Base-by-base conservation (phyloP, 495 filamentous ascomycete species). In the Trichoderma gamsii region DNA sequence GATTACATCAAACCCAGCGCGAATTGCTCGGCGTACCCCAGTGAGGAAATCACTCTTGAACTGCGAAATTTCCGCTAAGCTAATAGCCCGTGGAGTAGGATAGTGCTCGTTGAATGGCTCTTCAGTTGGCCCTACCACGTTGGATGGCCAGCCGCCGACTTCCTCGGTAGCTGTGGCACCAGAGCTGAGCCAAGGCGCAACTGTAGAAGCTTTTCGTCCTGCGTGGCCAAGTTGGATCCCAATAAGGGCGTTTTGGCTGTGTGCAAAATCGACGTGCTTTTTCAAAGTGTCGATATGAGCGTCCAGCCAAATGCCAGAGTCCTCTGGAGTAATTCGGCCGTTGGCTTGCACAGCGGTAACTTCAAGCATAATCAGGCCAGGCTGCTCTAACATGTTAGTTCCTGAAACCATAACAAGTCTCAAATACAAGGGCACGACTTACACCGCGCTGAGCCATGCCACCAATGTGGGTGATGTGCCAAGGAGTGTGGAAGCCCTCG, bases 151-250 rank as follows among this genome's bases (percentile, higher is more conserved):
- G 32, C 88, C 88, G 64, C 83, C 80, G n/a, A 74, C 79, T 35
- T 80, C 83, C 64, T 84, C 77, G 0, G 79, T 80, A 0, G 89
- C 89, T 0, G 81, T 72, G 32, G 70, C 79, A 8, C 78, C 80
- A 9, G 43, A 56, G 65, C 76, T 78, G 4, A 92, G 64, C 88
- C 87, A 91, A 0, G 88, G 88, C 0, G 89, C 84, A 0, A 91
- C 82, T 0, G 84, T 88, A 64, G 79, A 84, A 0, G 86, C 88
- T 72, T 93, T 93, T 16, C 90, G 79, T 0, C 91, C 91, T 0
- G 90, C 89, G 73, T 95, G 91, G 13, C 78, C 89, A 4, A 93
- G 76, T 77, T 95, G 91, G 68, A 93, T 88, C 32, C 81, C 90
- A 63, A 91, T 88, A 66, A 86, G 86, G 75, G 89, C 87, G 70